Percentiles rank a stretch among this genome's conserved stretches.
phyloP scores from a whole-genome alignment of 2,329 filamentous ascomycete genomes.

The Fusarium beomiforme region DNA sequence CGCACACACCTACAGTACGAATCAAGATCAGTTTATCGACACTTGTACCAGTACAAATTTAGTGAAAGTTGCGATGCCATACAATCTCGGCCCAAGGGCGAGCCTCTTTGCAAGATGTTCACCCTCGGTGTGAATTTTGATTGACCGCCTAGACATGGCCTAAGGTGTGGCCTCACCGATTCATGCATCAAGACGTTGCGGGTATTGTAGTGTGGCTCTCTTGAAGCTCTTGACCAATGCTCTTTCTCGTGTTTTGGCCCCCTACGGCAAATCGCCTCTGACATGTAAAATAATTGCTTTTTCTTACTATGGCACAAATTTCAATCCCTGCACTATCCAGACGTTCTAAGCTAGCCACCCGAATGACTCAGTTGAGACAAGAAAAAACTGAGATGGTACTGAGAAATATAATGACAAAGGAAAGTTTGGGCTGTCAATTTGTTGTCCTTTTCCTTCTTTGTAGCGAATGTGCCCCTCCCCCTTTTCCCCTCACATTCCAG shows the following conservation, averaged over 20 bases:
- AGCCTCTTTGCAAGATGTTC: neutral
- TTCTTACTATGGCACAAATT: neutral
- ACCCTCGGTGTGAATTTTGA: neutral
- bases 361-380: constrained; percentile 12
- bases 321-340: neutral
- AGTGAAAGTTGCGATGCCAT: neutral
- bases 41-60: neutral
- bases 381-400: neutral
- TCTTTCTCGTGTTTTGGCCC: constrained; percentile 17
- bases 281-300: constrained; percentile 20
- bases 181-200: neutral
- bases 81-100: neutral
- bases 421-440: constrained; percentile 1
- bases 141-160: neutral
- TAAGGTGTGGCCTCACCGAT: neutral
- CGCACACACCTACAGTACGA: neutral
- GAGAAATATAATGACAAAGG: neutral
- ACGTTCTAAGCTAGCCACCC: neutral
- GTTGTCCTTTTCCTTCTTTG: neutral
- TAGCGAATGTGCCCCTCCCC: neutral
- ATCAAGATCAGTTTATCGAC: neutral
- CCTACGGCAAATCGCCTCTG: constrained; percentile 6
- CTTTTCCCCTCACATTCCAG: neutral
- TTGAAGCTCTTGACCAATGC: neutral
- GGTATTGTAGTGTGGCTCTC: neutral